Base-by-base conservation (phyloP, 2,329 filamentous ascomycete genomes). In the Aspergillus phoenicis region DNA sequence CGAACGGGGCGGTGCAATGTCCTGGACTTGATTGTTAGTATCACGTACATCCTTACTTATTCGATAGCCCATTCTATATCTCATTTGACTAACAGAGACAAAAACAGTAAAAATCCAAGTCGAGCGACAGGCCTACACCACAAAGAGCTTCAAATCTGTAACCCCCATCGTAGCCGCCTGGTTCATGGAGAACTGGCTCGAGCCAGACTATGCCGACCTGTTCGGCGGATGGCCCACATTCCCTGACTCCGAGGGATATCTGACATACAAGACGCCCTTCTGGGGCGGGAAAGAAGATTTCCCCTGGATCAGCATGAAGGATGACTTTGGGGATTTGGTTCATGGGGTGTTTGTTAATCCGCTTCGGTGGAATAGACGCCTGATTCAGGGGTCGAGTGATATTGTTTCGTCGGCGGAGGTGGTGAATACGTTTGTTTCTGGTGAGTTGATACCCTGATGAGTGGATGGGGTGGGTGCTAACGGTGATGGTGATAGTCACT, bases 321-420 rank as follows among this genome's bases (percentile, higher is more conserved):
- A 78, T 36, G 80, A 82, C 65, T 82, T 73, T 58, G 80, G 80
- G 4, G 80, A 82, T 56, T 71, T 82, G 17, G 75, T 82, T 10
- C 80, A 82, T 7, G 80, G 79, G 2, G 69, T 80, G 3, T 77
- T 82, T 17, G 70, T 82, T 7, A 70, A 75, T 11, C 79, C 79
- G 1, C 68, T 69, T 48, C 70, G 71, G 41, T 78, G 76, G 68
- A 73, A 75, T 61, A 73, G 75, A 1, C 65, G 63, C 4, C 64
- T 78, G 0, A 63, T 81, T 0, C 79, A 80, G 13, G 77, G 71
- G 1, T 68, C 77, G 45, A 81, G 79, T 61, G 66, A 73, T 22
- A 70, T 75, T 8, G 62, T 62, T 7, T 73, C 70, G 0, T 68
- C 75, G 5, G 70, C 72, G 1, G 60, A 73, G 15, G 57, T 77